Conservation (phyloP, 139 green algal genomes). For the Astrephomene gubernaculifera region DNA sequence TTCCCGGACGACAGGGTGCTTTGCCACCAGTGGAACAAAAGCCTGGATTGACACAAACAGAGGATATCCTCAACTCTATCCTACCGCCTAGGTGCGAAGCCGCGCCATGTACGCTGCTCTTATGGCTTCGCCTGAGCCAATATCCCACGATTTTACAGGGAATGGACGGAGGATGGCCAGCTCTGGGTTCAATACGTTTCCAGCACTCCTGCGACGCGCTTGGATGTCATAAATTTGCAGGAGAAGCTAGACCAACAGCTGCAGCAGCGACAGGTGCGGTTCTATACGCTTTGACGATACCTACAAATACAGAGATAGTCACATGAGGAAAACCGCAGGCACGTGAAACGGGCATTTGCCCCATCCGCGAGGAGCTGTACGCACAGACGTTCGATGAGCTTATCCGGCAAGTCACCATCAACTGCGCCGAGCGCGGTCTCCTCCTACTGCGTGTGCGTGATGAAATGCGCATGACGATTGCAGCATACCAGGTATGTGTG, state of each 20-base stretch:
- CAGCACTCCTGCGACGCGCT: slow-evolving; percentile 81
- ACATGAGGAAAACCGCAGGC: slow-evolving; percentile 66
- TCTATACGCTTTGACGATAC: no score
- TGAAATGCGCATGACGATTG: slow-evolving; percentile 89
- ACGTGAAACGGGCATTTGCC: slow-evolving; percentile 90
- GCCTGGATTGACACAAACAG: slow-evolving; percentile 78
- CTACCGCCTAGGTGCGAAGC: slow-evolving; percentile 78
- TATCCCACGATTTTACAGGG: slow-evolving; percentile 58
- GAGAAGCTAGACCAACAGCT: slow-evolving; percentile 90
- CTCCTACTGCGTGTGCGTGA: slow-evolving; percentile 87
- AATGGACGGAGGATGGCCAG: slow-evolving; percentile 88
- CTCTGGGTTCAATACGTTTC: slow-evolving; percentile 93
- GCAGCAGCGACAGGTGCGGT: slow-evolving; percentile 78
- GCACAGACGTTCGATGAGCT: slow-evolving; percentile 88
- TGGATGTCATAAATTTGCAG: slow-evolving; percentile 91
- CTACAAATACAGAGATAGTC: no score
- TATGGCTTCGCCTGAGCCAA: background rate
- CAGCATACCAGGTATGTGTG: slow-evolving; percentile 77
- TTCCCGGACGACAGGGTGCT: slow-evolving; percentile 31
- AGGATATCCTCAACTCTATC: slow-evolving; percentile 93
- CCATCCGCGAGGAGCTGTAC: slow-evolving; percentile 92
- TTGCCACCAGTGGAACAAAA: slow-evolving; percentile 82
- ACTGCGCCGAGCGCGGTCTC: slow-evolving; percentile 87
- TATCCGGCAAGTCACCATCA: slow-evolving; percentile 87
- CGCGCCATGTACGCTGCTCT: slow-evolving; percentile 1